Percentiles rank a stretch among this genome's conserved stretches.
phyloP scores from a whole-genome alignment of 108 stramenopile genomes.

The Fistulifera pelliculosa region DNA sequence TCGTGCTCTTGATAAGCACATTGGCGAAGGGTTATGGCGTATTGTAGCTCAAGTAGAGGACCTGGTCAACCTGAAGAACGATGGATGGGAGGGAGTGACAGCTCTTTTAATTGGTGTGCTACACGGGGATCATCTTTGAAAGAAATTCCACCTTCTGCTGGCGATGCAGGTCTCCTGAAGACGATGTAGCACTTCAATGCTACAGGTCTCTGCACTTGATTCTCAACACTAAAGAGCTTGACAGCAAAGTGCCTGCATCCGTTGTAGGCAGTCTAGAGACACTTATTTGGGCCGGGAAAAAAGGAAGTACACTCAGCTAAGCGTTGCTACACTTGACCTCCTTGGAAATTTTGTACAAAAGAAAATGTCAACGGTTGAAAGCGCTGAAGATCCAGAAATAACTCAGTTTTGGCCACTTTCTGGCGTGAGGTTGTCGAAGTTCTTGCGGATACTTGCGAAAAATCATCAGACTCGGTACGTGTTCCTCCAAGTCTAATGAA shows the following conservation, averaged over 20 bases:
- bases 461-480: constrained; percentile 58
- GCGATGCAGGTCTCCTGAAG: constrained; percentile 39
- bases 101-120: constrained; percentile 63
- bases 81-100: constrained; percentile 65
- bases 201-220: constrained; percentile 73
- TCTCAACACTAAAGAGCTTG: constrained; percentile 55
- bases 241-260: constrained; percentile 35
- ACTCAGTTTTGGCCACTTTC: constrained; percentile 27
- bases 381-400: constrained; percentile 15
- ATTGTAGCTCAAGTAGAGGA: constrained; percentile 63
- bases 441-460: constrained; percentile 52
- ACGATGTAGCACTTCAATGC: constrained; percentile 70
- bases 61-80: constrained; percentile 26
- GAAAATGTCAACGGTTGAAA: constrained; percentile 1
- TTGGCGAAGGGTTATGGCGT: constrained; percentile 73
- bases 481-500: not conserved
- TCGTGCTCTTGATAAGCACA: constrained; percentile 49
- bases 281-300: constrained; percentile 55
- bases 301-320: constrained; percentile 57
- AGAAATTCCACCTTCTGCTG: constrained; percentile 13
- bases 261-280: constrained; percentile 37
- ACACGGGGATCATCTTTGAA: constrained; percentile 28
- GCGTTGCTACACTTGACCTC: constrained; percentile 73
- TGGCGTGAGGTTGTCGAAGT: constrained; percentile 59
- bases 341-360: constrained; percentile 36